phyloP scores from a whole-genome alignment of 108 stramenopile species.

The Aurantiochytrium sp. region DNA sequence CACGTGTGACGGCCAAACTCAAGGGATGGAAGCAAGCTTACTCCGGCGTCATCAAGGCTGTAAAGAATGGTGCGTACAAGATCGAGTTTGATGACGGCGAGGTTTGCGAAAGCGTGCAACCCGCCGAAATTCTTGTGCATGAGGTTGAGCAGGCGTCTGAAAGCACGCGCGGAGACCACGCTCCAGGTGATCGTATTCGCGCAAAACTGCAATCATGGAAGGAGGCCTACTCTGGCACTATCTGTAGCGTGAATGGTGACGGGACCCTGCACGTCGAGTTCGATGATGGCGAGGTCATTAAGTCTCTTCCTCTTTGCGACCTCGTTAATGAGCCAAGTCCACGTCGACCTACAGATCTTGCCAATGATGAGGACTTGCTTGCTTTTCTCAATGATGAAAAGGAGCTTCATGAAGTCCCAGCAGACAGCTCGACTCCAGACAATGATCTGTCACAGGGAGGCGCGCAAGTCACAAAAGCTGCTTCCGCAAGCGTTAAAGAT shows the following conservation, averaged over 20 bases:
- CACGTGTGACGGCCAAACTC: not conserved
- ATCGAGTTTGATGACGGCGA: not conserved
- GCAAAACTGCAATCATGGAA: not conserved
- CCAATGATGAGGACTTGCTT: not conserved
- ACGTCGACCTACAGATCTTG: not conserved
- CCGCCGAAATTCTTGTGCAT: not conserved
- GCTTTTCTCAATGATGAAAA: slow-evolving; percentile 7
- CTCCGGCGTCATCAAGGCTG: not conserved
- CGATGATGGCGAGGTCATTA: not conserved
- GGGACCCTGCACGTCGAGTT: not conserved
- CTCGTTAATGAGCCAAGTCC: not conserved
- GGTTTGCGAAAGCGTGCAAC: not conserved
- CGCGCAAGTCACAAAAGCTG: not conserved
- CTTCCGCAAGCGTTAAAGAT: not conserved
- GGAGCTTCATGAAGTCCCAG: not conserved
- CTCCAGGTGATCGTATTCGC: not conserved
- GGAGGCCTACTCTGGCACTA: not conserved
- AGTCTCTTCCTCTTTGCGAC: not conserved
- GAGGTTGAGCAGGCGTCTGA: no score
- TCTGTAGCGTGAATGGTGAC: not conserved
- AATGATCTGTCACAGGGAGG: not conserved
- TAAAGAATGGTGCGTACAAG: not conserved
- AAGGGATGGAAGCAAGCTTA: not conserved
- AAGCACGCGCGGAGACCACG: no score
- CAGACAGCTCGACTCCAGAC: not conserved